Percentiles rank a stretch among this genome's conserved stretches.
Evolutionary conservation across 805 yeast genomes (phyloP).

Genomic region (Starmera dryadoides): DNA sequence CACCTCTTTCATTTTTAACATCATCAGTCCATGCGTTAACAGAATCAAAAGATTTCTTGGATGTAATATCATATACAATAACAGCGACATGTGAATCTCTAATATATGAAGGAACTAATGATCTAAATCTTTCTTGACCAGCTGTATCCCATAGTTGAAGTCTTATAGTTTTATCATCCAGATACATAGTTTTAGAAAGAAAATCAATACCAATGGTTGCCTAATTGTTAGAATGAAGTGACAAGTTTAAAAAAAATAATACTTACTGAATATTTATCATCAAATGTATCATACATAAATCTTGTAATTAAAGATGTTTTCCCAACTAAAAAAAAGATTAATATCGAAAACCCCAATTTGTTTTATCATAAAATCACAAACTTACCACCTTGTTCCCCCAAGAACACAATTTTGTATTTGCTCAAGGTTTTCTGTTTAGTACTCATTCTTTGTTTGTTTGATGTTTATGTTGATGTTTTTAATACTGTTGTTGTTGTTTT

Average conservation of each 20-base stretch:
- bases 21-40: constrained; percentile 92
- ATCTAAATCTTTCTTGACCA: constrained; percentile 93
- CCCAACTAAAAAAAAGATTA: constrained; percentile 57
- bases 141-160: constrained; percentile 98
- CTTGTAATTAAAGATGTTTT: constrained; percentile 94
- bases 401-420: constrained; percentile 84
- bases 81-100: constrained; percentile 97
- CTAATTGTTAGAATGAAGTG: constrained; percentile 17
- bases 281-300: constrained; percentile 96
- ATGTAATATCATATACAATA: constrained; percentile 89
- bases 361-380: not conserved
- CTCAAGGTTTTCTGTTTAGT: constrained; percentile 23
- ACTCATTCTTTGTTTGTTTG: not conserved
- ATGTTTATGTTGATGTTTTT: not conserved
- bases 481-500: no score
- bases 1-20: constrained; percentile 88
- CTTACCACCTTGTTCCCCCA: constrained; percentile 72
- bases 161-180: constrained; percentile 92
- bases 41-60: constrained; percentile 74
- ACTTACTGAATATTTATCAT: constrained; percentile 73
- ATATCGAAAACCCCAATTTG: not conserved
- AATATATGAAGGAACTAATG: constrained; percentile 91
- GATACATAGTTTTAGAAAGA: constrained; percentile 87
- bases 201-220: constrained; percentile 98
- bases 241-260: not conserved